These are phyloP conservation scores for Mortierella sp. DNA, from an alignment of 371 early-diverging fungal genomes.

Conservation along the genomic window DNA sequence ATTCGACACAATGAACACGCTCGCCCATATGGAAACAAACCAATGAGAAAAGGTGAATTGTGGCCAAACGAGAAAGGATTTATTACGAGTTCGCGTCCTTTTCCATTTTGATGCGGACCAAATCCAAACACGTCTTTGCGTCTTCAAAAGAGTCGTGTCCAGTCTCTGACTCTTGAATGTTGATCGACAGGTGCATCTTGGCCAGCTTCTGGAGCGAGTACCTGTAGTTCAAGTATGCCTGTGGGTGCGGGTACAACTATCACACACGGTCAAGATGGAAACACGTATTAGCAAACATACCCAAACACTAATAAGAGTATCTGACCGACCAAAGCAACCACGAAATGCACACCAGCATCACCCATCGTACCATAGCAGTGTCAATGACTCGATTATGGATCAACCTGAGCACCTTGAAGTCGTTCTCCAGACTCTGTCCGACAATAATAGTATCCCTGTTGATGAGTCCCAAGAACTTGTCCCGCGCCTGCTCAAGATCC, in stretches of 20 bases:
- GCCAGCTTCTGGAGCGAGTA: conserved; percentile 46
- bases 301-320: not conserved
- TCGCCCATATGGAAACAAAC: too few relatives aligned
- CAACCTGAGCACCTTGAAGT: conserved; percentile 47
- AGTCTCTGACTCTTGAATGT: conserved; percentile 67
- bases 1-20: too few relatives aligned
- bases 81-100: conserved; percentile 20
- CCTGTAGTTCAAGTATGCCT: conserved; percentile 13
- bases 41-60: not conserved
- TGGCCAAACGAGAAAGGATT: not conserved
- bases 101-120: conserved; percentile 51
- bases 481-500: conserved; percentile 59
- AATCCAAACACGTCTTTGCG: conserved; percentile 67
- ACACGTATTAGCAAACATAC: not conserved
- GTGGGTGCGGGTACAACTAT: conserved; percentile 44
- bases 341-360: not conserved
- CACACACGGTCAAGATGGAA: too few relatives aligned
- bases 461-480: conserved; percentile 58
- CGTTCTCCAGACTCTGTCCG: conserved; percentile 62
- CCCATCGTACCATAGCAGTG: conserved; percentile 36
- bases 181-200: conserved; percentile 45
- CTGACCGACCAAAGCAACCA: too few relatives aligned
- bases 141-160: conserved; percentile 74
- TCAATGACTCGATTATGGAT: conserved; percentile 39
- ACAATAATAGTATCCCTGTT: conserved; percentile 33